Base-by-base conservation (phyloP, 345 rosid species). In the Hypericum perforatum region DNA sequence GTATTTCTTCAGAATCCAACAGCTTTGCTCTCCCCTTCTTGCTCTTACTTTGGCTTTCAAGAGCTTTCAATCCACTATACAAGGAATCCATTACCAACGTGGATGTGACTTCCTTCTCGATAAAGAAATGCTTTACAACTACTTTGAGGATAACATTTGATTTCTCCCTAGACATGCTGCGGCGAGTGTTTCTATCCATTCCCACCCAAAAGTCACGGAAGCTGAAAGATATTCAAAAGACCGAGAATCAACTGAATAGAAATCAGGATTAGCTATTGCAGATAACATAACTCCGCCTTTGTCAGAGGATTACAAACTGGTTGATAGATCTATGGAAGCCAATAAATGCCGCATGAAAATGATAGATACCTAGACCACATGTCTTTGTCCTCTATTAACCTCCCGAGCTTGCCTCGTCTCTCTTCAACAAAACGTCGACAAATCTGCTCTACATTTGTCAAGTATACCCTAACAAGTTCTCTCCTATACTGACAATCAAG, bases 41-140 rank as follows among this genome's bases (percentile, higher is more conserved):
- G 74, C 71, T 67, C 63, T 74, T 85, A 60, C 61, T 64, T 71
- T 85, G 94, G 43, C 88, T 81, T 78, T 91, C 95, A 51, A 91
- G 92, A 68, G 98, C 89, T 78, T 82, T 91, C 72, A 81, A 71
- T 56, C 98, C 98, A 65, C 95, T 91, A 67, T 91, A 82, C 73
- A 91, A 78, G 78, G 95, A 85, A 81, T 91, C 98, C 98, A 91
- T 87, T 44, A 87, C 90, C 86, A 91, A 80, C 52, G 98, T 91
- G 58, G 98, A 87, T 45, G 96, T 76, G 51, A 88, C 95, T 79
- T 87, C 94, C 79, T 85, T 85, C 74, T 85, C 90, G 55, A 87
- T 73, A 65, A 91, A 91, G 75, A 87, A 91, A 57, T 85, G 86
- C 45, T 83, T 91, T 51, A 85, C 96, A 60, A 82, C 88, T 64